Evolutionary conservation across 345 rosid genomes (phyloP).

Genomic region (Hirschfeldia incana): DNA sequence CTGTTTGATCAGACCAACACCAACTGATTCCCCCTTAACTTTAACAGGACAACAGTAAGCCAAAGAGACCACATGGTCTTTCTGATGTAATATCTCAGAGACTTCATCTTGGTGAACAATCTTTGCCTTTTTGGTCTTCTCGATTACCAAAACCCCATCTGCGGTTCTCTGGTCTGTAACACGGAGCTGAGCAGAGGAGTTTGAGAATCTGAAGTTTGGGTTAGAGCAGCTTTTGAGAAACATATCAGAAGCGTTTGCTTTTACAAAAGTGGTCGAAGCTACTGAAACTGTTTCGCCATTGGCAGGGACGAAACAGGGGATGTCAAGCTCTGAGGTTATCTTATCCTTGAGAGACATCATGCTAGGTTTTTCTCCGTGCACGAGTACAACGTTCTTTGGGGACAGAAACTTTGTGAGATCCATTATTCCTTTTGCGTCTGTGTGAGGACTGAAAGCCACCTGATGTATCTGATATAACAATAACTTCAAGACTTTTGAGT

Average conservation of each 20-base stretch:
- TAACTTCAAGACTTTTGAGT: neutral
- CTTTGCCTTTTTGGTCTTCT: constrained; percentile 57
- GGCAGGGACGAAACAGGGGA: constrained; percentile 73
- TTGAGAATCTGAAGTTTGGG: constrained; percentile 70
- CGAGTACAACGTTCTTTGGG: constrained; percentile 77
- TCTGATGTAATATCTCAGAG: constrained; percentile 46
- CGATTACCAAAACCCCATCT: constrained; percentile 61
- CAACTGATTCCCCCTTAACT: constrained; percentile 28
- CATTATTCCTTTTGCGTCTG: constrained; percentile 94
- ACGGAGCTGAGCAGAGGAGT: constrained; percentile 38
- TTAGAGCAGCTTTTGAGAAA: constrained; percentile 60
- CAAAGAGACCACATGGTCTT: constrained; percentile 48
- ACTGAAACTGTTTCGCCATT: constrained; percentile 67
- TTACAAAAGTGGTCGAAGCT: constrained; percentile 57
- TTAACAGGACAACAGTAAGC: constrained; percentile 64
- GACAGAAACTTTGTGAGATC: constrained; percentile 87
- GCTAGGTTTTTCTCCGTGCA: constrained; percentile 92
- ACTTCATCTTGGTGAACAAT: constrained; percentile 81
- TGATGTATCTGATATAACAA: constrained; percentile 69
- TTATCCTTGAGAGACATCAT: constrained; percentile 74
- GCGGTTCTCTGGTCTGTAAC: constrained; percentile 64
- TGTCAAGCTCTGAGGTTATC: constrained; percentile 69
- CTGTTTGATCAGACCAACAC: constrained; percentile 39
- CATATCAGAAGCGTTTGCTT: constrained; percentile 63
- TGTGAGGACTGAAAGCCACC: constrained; percentile 90